Evolutionary conservation across 768 basidiomycete genomes (phyloP).

Genomic region (Trametes punicea): DNA sequence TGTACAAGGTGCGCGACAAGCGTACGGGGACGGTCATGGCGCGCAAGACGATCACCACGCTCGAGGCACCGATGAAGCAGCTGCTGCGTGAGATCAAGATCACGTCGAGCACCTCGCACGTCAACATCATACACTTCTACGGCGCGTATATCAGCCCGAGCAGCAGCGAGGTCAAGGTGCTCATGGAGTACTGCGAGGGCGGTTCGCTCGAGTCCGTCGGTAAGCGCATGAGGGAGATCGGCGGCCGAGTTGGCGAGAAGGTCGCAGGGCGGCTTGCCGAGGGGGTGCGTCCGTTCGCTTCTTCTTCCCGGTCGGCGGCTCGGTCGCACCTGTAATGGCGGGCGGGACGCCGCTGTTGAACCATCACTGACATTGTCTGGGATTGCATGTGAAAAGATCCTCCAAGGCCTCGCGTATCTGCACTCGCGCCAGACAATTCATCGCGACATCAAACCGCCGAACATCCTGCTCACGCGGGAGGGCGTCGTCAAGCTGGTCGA

Average conservation of each 20-base stretch:
- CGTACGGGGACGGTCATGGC: conserved; percentile 82
- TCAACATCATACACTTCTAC: conserved; percentile 88
- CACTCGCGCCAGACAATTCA: conserved; percentile 92
- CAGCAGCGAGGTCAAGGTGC: conserved; percentile 89
- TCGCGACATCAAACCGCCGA: conserved; percentile 93
- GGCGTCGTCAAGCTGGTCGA: conserved; percentile 92
- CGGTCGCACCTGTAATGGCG: neutral
- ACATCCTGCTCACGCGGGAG: conserved; percentile 84
- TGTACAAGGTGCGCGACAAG: conserved; percentile 87
- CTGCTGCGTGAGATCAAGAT: conserved; percentile 90
- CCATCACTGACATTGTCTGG: conserved; percentile 10
- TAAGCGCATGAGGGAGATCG: conserved; percentile 74
- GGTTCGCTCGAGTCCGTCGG: conserved; percentile 89
- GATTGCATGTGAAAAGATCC: conserved; percentile 44
- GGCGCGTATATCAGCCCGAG: conserved; percentile 89
- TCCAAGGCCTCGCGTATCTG: conserved; percentile 92
- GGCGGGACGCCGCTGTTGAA: conserved; percentile 9
- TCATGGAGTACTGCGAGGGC: conserved; percentile 90
- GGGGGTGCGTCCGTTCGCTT: conserved; percentile 55
- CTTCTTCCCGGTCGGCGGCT: neutral
- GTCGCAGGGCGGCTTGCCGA: conserved; percentile 91
- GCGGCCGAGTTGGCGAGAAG: conserved; percentile 78
- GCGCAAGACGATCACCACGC: conserved; percentile 90
- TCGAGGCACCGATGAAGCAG: conserved; percentile 88
- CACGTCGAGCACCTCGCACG: conserved; percentile 77